Percentiles rank a stretch among this genome's conserved stretches.
Evolutionary conservation across 495 filamentous ascomycete species (phyloP).

Genomic region (Talaromyces thailandensis): DNA sequence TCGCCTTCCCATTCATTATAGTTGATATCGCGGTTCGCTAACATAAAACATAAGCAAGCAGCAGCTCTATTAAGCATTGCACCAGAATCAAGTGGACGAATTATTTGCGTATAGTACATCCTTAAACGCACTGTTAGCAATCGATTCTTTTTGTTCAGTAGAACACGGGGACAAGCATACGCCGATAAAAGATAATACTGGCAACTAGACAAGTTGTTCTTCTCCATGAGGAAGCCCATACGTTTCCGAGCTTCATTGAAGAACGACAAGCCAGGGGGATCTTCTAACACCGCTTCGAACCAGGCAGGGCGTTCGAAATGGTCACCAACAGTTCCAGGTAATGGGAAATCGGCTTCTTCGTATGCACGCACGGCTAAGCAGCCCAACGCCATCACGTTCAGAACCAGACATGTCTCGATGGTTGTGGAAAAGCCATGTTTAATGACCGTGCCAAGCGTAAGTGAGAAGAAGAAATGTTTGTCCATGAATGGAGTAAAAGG

Average conservation of each 20-base stretch:
- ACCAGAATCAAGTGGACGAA: constrained; percentile 38
- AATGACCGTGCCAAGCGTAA: constrained; percentile 34
- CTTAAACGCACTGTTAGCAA: constrained; percentile 9
- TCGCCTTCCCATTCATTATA: constrained; percentile 42
- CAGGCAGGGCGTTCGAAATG: constrained; percentile 36
- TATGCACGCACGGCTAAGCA: constrained; percentile 34
- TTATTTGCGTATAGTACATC: constrained; percentile 35
- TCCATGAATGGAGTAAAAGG: constrained; percentile 41
- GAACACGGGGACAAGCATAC: constrained; percentile 14
- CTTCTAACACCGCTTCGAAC: constrained; percentile 34
- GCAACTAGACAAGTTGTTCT: constrained; percentile 37
- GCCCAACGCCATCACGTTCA: constrained; percentile 36
- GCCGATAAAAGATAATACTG: constrained; percentile 39
- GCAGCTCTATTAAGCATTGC: constrained; percentile 41
- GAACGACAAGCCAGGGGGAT: constrained; percentile 32
- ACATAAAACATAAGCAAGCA: constrained; percentile 35
- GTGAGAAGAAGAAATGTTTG: constrained; percentile 36
- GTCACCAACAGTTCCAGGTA: constrained; percentile 24
- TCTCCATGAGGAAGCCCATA: constrained; percentile 39
- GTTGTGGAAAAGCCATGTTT: constrained; percentile 35
- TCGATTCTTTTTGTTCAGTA: background rate
- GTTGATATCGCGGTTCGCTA: constrained; percentile 37
- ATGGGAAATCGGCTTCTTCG: constrained; percentile 35
- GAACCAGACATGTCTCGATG: constrained; percentile 34
- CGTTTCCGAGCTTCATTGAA: constrained; percentile 39